phyloP scores from a whole-genome alignment of 73 alveolate species.

The Paraurostyla sp. region DNA sequence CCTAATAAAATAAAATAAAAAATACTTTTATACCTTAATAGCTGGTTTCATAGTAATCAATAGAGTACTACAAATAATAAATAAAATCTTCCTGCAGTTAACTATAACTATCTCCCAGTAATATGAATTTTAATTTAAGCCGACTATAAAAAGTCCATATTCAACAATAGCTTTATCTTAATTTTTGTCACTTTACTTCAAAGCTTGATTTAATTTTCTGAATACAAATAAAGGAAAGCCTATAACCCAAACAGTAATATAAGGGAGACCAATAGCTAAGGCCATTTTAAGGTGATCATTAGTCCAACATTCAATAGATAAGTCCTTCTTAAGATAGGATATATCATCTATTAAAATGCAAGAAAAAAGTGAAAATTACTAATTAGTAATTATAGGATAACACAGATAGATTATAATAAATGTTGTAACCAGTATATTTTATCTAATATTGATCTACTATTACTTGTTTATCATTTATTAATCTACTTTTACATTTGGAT shows the following conservation, averaged over 20 bases:
- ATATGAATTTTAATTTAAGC: slow-evolving; percentile 10
- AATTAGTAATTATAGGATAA: background rate
- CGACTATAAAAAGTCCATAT: slow-evolving; percentile 52
- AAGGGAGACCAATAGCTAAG: slow-evolving; percentile 27
- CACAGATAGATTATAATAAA: background rate
- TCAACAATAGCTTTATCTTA: background rate
- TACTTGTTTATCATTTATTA: no score
- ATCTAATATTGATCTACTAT: background rate
- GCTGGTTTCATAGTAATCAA: background rate
- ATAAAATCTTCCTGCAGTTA: background rate
- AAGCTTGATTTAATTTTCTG: background rate
- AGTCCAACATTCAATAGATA: slow-evolving; percentile 14
- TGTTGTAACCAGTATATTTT: background rate
- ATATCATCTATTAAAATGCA: background rate
- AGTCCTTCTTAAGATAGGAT: background rate
- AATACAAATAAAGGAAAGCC: slow-evolving; percentile 38
- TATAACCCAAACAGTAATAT: slow-evolving; percentile 54
- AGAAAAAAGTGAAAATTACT: background rate
- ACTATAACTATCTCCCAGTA: slow-evolving; percentile 59
- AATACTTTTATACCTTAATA: background rate
- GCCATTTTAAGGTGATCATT: background rate
- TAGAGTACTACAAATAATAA: background rate
- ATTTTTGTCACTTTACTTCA: background rate
- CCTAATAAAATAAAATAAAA: background rate
- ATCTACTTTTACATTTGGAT: no score